Evolutionary conservation across 345 rosid species (phyloP), one percentile per base, ranked within the genome.

Genomic region (Arabidopsis arenosa): DNA sequence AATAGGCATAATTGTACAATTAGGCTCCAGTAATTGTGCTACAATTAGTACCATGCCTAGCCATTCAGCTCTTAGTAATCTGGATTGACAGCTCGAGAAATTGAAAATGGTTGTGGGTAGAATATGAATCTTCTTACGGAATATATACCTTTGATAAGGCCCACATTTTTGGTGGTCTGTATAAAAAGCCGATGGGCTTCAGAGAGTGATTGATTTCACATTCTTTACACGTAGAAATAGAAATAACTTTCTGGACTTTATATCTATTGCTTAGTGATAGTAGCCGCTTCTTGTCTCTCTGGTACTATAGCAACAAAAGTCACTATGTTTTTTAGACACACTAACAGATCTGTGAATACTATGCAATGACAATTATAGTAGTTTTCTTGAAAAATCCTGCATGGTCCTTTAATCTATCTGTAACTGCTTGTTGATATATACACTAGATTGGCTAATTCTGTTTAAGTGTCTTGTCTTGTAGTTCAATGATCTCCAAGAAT

Each of bases 401-500:
- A 45, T 33, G 52, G 53, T 49, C 58, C 6, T 56, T 53, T 40
- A 23, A 44, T 35, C 12, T 70, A 4, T 53, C 30, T 48, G 56
- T 76, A 30, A 18, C 17, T 35, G 40, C 56, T 55, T 54, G 66
- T 58, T 75, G 15, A 66, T 39, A 67, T 53, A 44, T 53, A 36
- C 45, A 45, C 60, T 59, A 52, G 52, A 59, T 53, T 73, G 68
- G 59, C 73, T 73, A 59, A 72, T 59, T 15, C 43, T 18, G 40
- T 57, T 51, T 3, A 49, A 45, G 8, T 51, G 30, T 36, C 28
- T 72, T 80, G 39, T 54, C 78, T 67, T 73, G 76, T 86, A 96
- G 97, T 93, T 96, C 79, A 86, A 78, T 80, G 99, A 93, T 68
- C 84, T 96, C 48, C 97, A 93, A 84, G 99, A 90, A 59, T 96